Conservation (phyloP, 805 yeast genomes). For the Hanseniaspora taiwanica region DNA sequence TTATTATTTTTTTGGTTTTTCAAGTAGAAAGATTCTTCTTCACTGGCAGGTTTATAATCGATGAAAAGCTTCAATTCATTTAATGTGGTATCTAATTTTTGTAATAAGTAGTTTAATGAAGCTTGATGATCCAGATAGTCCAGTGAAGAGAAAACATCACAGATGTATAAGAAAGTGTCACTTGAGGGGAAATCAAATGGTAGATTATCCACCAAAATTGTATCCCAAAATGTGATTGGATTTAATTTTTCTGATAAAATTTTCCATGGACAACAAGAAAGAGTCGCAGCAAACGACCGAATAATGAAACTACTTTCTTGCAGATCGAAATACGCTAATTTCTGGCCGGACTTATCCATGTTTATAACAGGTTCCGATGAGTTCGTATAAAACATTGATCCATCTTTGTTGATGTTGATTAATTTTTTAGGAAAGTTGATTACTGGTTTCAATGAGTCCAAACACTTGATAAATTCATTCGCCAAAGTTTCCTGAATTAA, state of each 20-base stretch:
- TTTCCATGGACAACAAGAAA: slow-evolving; percentile 36
- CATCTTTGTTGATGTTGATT: slow-evolving; percentile 17
- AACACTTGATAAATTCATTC: slow-evolving; percentile 30
- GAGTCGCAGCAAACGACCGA: slow-evolving; percentile 37
- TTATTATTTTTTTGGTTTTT: too few relatives aligned
- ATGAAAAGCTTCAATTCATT: slow-evolving; percentile 18
- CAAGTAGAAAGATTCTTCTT: too few relatives aligned
- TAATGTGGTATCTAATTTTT: slow-evolving; percentile 23
- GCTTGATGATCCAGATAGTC: slow-evolving; percentile 43
- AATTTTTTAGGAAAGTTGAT: slow-evolving; percentile 30
- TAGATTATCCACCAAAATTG: slow-evolving; percentile 36
- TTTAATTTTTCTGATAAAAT: slow-evolving; percentile 25
- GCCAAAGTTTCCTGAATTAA: slow-evolving; percentile 48
- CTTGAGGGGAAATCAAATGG: slow-evolving; percentile 53
- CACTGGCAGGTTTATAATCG: too few relatives aligned
- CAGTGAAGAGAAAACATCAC: slow-evolving; percentile 41
- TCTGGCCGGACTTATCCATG: slow-evolving; percentile 28
- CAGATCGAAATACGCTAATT: slow-evolving; percentile 40
- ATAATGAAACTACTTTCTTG: slow-evolving; percentile 32
- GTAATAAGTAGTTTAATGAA: slow-evolving; percentile 27
- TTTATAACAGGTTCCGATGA: slow-evolving; percentile 30
- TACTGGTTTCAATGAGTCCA: slow-evolving; percentile 24
- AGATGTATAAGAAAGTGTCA: slow-evolving; percentile 37
- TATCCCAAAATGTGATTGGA: slow-evolving; percentile 33
- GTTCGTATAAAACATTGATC: slow-evolving; percentile 29